Evolutionary conservation across 768 basidiomycete species (phyloP).

Genomic region (Tylopilus subfusipes): DNA sequence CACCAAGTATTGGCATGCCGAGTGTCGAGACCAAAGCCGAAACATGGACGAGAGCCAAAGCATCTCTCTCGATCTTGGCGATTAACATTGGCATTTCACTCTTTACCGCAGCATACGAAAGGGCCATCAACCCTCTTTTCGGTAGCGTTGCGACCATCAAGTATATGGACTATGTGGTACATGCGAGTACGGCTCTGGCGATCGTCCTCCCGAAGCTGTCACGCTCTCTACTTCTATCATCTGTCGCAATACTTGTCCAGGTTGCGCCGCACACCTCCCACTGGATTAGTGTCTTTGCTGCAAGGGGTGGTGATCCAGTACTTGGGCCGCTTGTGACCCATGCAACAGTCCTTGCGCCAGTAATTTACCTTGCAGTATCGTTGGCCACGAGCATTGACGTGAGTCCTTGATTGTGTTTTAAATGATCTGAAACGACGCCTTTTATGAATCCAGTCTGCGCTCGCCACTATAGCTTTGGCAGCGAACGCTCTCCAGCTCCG

Average conservation of each 20-base stretch:
- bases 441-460: slow-evolving; percentile 13
- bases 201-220: slow-evolving; percentile 31
- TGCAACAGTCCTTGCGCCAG: slow-evolving; percentile 50
- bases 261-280: slow-evolving; percentile 62
- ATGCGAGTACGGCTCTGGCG: slow-evolving; percentile 36
- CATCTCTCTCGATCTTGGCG: slow-evolving; percentile 25
- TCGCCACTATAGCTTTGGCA: slow-evolving; percentile 25
- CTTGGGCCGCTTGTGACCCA: slow-evolving; percentile 62
- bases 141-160: slow-evolving; percentile 53
- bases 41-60: slow-evolving; percentile 13
- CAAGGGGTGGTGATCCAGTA: slow-evolving; percentile 48
- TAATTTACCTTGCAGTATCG: slow-evolving; percentile 49
- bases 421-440: not conserved
- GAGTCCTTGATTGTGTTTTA: slow-evolving; percentile 16
- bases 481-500: slow-evolving; percentile 27
- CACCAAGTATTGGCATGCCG: not conserved
- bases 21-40: not conserved
- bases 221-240: slow-evolving; percentile 20
- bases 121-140: slow-evolving; percentile 65
- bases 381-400: slow-evolving; percentile 43
- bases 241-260: slow-evolving; percentile 41
- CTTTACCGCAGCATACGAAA: slow-evolving; percentile 58
- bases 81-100: slow-evolving; percentile 46
- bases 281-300: slow-evolving; percentile 59
- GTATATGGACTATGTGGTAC: slow-evolving; percentile 42